phyloP scores from a whole-genome alignment of 176 grass and related monocot species.

The Thinopyrum elongatum region DNA sequence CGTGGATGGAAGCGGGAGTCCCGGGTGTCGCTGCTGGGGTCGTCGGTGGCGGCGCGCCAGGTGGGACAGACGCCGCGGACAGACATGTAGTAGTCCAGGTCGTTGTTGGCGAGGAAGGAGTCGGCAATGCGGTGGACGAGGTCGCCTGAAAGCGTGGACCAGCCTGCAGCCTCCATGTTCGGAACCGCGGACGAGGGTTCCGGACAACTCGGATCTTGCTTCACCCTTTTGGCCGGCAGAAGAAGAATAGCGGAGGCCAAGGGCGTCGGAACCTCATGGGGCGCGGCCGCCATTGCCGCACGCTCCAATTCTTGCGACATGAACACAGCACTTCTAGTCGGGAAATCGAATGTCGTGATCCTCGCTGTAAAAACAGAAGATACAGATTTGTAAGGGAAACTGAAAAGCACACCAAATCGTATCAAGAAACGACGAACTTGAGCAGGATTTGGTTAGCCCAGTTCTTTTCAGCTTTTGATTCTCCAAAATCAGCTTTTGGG shows the following conservation, averaged over 20 bases:
- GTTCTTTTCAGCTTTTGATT: too few species aligned
- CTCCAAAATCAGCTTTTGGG: too few species aligned
- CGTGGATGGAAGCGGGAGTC: neutral
- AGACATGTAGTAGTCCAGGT: neutral
- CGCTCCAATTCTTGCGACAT: neutral
- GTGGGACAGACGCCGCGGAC: neutral
- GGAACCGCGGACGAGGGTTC: neutral
- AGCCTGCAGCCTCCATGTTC: neutral
- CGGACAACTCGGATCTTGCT: neutral
- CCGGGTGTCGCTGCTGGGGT: neutral
- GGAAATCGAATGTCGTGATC: too few species aligned
- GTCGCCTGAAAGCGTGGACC: neutral
- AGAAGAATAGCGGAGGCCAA: too few species aligned
- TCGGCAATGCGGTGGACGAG: neutral
- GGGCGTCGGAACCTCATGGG: neutral
- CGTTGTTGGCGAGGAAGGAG: neutral
- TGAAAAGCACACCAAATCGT: too few species aligned
- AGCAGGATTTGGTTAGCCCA: too few species aligned
- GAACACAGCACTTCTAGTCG: too few species aligned
- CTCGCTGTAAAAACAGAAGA: too few species aligned
- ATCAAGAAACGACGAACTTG: too few species aligned
- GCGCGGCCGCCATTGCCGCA: neutral
- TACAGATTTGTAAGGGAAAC: too few species aligned
- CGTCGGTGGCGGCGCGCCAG: neutral
- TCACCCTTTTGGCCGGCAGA: neutral